A percentile compares a stretch with the other conserved stretches of the same genome.
Evolutionary conservation across 2,329 filamentous ascomycete species (phyloP).

Genomic region (Tolypocladium tundrense): DNA sequence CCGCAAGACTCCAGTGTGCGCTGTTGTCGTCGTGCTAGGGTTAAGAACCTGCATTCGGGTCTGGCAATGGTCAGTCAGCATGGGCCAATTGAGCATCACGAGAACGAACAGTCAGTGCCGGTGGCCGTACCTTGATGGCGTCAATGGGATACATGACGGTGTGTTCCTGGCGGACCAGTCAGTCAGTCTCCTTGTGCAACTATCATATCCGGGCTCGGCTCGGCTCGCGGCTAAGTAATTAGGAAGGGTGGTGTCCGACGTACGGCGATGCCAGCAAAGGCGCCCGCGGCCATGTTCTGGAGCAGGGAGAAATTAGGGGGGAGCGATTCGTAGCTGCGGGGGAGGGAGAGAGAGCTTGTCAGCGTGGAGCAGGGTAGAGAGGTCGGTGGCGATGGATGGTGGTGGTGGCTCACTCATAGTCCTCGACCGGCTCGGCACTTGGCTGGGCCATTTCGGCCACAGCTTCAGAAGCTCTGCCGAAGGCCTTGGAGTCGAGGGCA

Average conservation of each 20-base stretch:
- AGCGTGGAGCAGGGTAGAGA: background rate
- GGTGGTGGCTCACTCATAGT: conserved; percentile 48
- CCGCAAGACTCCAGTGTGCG: conserved; percentile 85
- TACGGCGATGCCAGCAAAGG: conserved; percentile 94
- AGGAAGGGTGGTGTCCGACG: conserved; percentile 16
- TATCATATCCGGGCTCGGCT: background rate
- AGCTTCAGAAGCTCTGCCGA: conserved; percentile 55
- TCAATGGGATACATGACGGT: conserved; percentile 99
- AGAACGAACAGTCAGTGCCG: background rate
- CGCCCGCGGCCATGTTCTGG: conserved; percentile 92
- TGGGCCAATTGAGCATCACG: background rate
- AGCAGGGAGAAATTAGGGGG: conserved; percentile 88
- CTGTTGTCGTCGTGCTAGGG: conserved; percentile 64
- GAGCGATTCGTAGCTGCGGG: conserved; percentile 73
- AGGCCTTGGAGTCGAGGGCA: conserved; percentile 48
- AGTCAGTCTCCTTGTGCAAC: conserved; percentile 2
- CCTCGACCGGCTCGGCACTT: conserved; percentile 51
- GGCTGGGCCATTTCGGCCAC: conserved; percentile 62
- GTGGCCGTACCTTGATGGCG: conserved; percentile 70
- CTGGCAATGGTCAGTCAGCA: conserved; percentile 36
- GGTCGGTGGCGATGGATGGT: background rate
- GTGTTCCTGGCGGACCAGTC: conserved; percentile 58
- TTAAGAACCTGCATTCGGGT: conserved; percentile 97
- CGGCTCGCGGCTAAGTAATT: background rate
- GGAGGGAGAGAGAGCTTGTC: background rate